Base-by-base conservation (phyloP, 192 early-diverging fungal genomes). In the Backusella westeae region DNA sequence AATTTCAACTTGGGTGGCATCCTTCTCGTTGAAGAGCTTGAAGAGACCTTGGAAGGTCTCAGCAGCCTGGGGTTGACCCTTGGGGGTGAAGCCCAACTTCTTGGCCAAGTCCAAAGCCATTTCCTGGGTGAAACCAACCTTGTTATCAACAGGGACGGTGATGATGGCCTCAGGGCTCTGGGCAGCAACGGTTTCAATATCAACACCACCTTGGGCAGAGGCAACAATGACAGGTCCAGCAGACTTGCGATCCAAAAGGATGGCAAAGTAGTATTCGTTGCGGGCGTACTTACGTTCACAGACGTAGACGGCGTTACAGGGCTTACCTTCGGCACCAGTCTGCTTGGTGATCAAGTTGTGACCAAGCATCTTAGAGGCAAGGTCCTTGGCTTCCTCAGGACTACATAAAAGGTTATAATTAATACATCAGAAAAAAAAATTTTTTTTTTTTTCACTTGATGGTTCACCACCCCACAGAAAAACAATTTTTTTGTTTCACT, bases 281-380 rank as follows among this genome's bases (percentile, higher is more conserved):
- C 96, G 95, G 79, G 95, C 94, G 84, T 95, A 98, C 82, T 96
- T 91, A 77, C 98, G 96, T 88, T 99, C 97, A 71, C 94, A 94
- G 77, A 99, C 92, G 85, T 93, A 99, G 74, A 92, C 93, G 63
- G 92, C 87, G 86, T 96, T 96, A 90, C 98, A 99, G 78, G 91
- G 87, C 81, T 98, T 96, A 69, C 98, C 98, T 46, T 79, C 92
- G 73, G 93, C 92, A 56, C 98, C 97, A 34, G 98, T 99, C 86
- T 99, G 98, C 90, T 99, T 99, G 78, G 97, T 99, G 78, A 99
- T 91, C 72, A 99, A 90, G 83, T 94, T 98, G 89, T 97, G 93
- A 81, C 96, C 95, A 70, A 99, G 82, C 98, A 99, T 99, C 90
- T 98, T 91, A 72, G 90, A 88, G 34, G 97, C 95, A 67, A 96